Percentiles rank a stretch among this genome's conserved stretches.
phyloP scores from a whole-genome alignment of 2,329 filamentous ascomycete genomes.

The Hortaea sp. region DNA sequence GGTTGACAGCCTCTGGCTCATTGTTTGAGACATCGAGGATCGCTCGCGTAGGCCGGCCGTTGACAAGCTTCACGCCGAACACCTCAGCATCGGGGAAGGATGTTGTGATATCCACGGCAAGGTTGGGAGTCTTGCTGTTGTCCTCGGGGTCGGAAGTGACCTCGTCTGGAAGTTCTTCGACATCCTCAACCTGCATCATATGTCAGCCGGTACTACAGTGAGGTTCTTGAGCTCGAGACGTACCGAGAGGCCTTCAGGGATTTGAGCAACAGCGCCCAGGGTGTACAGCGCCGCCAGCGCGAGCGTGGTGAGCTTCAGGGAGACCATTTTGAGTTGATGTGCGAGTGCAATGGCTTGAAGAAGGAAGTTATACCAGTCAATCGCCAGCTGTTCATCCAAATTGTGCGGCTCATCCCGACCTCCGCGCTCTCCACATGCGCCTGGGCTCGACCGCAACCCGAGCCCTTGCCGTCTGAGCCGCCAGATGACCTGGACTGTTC shows the following conservation, averaged over 20 bases:
- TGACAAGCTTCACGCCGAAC: conserved; percentile 92
- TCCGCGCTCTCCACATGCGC: too few species aligned
- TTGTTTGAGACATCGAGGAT: conserved; percentile 76
- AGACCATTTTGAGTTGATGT: conserved; percentile 48
- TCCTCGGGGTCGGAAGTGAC: conserved; percentile 7
- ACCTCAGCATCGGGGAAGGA: conserved; percentile 62
- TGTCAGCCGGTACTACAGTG: conserved; percentile 4
- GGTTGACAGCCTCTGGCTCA: conserved; percentile 62
- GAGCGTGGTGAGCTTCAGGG: conserved; percentile 61
- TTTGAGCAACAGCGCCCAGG: conserved; percentile 53
- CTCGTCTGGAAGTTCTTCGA: conserved; percentile 5
- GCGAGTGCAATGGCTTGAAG: conserved; percentile 8
- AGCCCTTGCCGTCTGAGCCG: too few species aligned
- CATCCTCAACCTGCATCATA: conserved; percentile 12
- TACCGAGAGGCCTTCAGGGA: conserved; percentile 15
- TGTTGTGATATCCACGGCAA: conserved; percentile 46
- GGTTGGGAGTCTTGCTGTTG: conserved; percentile 45
- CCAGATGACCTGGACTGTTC: too few species aligned
- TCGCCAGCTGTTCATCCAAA: not conserved
- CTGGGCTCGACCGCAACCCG: too few species aligned
- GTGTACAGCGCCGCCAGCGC: conserved; percentile 62
- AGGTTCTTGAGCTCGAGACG: conserved; percentile 14
- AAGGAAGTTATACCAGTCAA: not conserved
- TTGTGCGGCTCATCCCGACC: too few species aligned
- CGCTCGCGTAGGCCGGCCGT: conserved; percentile 75